A percentile compares a stretch with the other conserved stretches of the same genome.
Conservation (phyloP, 345 rosid genomes). For the Acer campestre region DNA sequence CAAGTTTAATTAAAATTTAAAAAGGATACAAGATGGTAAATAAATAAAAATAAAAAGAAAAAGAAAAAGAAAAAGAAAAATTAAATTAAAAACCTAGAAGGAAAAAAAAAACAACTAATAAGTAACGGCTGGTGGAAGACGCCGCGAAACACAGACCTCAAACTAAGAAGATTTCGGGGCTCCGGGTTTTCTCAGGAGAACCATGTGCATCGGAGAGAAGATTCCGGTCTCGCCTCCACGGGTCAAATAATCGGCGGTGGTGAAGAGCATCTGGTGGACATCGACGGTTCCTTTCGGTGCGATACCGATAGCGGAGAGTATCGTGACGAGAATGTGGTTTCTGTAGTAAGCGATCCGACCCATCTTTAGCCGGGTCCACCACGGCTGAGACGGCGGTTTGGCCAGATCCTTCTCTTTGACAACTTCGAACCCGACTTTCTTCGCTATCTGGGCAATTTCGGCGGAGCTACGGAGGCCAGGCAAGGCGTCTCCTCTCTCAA, state of each 20-base stretch:
- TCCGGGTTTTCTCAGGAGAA: conserved; percentile 85
- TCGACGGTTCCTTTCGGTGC: conserved; percentile 96
- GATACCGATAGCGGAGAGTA: conserved; percentile 65
- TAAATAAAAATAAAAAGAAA: background rate
- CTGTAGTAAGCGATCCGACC: conserved; percentile 93
- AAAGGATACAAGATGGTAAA: conserved; percentile 15
- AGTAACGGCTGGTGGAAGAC: conserved; percentile 9
- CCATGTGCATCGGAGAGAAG: conserved; percentile 94
- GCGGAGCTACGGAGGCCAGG: conserved; percentile 70
- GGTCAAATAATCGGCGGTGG: conserved; percentile 80
- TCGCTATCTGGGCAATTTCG: conserved; percentile 69
- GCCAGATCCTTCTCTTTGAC: conserved; percentile 87
- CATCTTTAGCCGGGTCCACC: conserved; percentile 94
- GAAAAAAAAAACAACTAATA: conserved; percentile 11
- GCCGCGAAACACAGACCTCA: conserved; percentile 9
- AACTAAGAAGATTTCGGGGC: conserved; percentile 25
- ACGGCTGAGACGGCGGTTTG: conserved; percentile 71
- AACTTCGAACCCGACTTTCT: conserved; percentile 79
- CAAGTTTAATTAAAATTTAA: conserved; percentile 17
- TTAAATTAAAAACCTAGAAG: background rate
- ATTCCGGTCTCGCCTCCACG: conserved; percentile 88
- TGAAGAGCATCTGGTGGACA: conserved; percentile 90
- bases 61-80: background rate
- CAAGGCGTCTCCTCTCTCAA: conserved; percentile 88
- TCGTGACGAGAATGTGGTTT: conserved; percentile 79